Evolutionary conservation across 2,329 filamentous ascomycete genomes (phyloP).

Genomic region (Samsoniella hepiali): DNA sequence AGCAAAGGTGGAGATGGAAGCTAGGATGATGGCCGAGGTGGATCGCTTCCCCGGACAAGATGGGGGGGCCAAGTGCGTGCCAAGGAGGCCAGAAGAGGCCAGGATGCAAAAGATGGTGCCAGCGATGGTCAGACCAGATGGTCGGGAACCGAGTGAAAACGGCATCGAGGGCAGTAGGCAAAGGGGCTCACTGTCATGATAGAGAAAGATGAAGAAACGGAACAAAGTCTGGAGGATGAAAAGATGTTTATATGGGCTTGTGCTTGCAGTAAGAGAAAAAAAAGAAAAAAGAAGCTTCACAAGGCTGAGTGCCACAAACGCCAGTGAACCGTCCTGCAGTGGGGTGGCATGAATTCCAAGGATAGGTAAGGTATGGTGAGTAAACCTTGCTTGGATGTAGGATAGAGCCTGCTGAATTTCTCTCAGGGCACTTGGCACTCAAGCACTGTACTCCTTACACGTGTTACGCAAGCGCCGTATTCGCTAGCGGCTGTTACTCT

Average conservation of each 20-base stretch:
- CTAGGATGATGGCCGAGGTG: constrained; percentile 4
- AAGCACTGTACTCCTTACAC: too few species aligned
- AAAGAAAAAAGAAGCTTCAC: background rate
- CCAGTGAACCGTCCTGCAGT: too few species aligned
- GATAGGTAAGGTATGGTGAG: too few species aligned
- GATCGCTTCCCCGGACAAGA: constrained; percentile 12
- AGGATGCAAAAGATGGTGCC: background rate
- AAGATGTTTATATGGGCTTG: background rate
- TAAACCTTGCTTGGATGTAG: too few species aligned
- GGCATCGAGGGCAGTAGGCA: background rate
- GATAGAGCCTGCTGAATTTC: too few species aligned
- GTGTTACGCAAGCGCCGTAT: too few species aligned
- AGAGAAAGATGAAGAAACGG: background rate
- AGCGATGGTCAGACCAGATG: background rate
- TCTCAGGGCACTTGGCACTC: too few species aligned
- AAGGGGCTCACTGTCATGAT: background rate
- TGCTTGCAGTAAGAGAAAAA: background rate
- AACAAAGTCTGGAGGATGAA: background rate
- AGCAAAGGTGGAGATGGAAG: constrained; percentile 11
- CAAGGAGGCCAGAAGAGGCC: background rate
- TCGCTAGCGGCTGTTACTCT: too few species aligned
- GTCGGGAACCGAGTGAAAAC: background rate
- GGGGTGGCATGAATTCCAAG: too few species aligned
- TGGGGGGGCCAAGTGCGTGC: background rate
- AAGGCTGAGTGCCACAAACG: background rate